Evolutionary conservation across 495 filamentous ascomycete genomes (phyloP).

Genomic region (Penicillium egyptiacum): DNA sequence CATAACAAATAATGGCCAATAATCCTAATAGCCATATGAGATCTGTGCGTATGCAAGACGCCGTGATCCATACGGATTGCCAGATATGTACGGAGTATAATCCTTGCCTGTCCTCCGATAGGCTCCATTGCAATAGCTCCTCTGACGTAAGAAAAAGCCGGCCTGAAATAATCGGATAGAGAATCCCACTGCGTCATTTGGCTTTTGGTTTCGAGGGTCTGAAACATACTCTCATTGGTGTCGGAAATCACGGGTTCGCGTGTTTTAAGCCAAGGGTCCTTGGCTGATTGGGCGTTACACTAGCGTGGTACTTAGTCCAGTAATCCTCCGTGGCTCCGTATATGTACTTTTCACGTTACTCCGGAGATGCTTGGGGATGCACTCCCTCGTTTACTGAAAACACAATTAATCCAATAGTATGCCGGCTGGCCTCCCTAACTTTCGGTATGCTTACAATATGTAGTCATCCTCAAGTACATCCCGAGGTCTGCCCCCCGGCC

Average conservation of each 20-base stretch:
- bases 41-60: conserved; percentile 4
- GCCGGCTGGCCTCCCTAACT: no score
- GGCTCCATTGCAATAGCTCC: background rate
- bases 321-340: no score
- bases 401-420: no score
- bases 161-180: background rate
- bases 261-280: conserved; percentile 4
- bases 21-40: background rate
- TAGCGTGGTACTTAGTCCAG: conserved; percentile 6
- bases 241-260: background rate
- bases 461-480: no score
- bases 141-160: conserved; percentile 1
- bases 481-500: no score
- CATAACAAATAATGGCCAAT: background rate
- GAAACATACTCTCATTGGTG: conserved; percentile 2
- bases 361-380: no score
- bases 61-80: background rate
- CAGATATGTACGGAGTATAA: background rate
- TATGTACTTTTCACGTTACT: no score
- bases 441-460: no score
- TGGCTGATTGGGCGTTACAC: conserved; percentile 5
- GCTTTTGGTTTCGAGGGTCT: background rate
- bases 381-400: no score
- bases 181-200: conserved; percentile 3
- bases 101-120: background rate